Conservation (phyloP, 306 rosid species). For the Argentina anserina region DNA sequence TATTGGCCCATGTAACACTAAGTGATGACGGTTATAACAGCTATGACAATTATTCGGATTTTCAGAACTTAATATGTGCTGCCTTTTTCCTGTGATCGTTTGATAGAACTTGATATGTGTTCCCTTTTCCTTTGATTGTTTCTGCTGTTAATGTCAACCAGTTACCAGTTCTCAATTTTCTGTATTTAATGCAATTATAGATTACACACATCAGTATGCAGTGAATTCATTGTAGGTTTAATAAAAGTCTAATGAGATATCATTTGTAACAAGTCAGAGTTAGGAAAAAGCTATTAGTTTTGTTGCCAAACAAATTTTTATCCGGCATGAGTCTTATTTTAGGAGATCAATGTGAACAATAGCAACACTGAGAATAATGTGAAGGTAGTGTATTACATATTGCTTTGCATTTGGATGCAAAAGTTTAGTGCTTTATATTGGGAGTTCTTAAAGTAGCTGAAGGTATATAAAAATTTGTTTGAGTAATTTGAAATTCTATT, state of each 20-base stretch:
- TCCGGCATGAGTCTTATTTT: neutral
- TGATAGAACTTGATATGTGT: no score
- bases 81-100: neutral
- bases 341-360: neutral
- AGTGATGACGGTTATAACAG: no score
- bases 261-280: neutral
- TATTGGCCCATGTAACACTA: neutral
- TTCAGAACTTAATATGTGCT: neutral
- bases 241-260: neutral
- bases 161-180: no score
- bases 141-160: no score
- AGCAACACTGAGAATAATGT: neutral
- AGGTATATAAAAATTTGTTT: neutral
- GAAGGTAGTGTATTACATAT: neutral
- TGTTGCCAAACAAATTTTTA: neutral
- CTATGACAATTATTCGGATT: neutral
- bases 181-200: neutral
- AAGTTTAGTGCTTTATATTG: neutral
- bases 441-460: neutral
- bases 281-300: neutral
- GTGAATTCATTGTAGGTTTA: neutral
- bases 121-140: no score
- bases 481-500: neutral
- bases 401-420: neutral
- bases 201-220: neutral